Base-by-base conservation (phyloP, 495 filamentous ascomycete species). In the Apiosordaria backusii region DNA sequence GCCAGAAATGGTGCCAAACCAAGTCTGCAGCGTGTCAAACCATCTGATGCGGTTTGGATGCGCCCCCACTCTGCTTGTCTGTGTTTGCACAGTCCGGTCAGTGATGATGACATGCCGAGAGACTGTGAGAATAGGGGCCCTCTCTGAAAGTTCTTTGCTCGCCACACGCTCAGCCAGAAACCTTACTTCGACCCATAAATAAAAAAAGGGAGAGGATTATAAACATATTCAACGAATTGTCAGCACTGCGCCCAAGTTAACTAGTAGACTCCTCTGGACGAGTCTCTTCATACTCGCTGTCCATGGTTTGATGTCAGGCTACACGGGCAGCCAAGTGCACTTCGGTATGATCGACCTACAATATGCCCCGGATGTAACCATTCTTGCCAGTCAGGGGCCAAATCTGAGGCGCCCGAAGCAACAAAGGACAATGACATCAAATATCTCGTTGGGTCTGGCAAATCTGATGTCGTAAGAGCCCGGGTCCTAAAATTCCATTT, bases 311-410 rank as follows among this genome's bases (percentile, higher is more conserved):
- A 4, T 22, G 52, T 57, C 59, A 19, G 19, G n/a, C 45, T 24
- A 66, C 59, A 27, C 50, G 29, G 3, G 21, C 27, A 21, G 54
- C 29, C 16, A 16, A 70, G 59, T 65, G 15, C 55, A 45, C 35
- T 45, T 15, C 7, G 66, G 63, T 66, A 40, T 66, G 69, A 71
- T 71, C 63, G 55, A 54, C 66, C 54, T 22, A 6, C 40, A 23
- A n/a, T 57, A 54, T 29, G 18, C n/a, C 16, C 35, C 19, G n/a
- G 25, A 22, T 68, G 68, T 63, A 59, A 63, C 61, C 9, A 1
- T 22, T 53, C 35, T 45, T 45, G 5, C 35, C 9, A 45, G 35
- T 45, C 54, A 65, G 59, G 26, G 21, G 58, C 40, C 65, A 45
- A 70, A 67, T 61, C 65, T 24, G 61, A 59, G 29, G 53, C 61